These are phyloP conservation scores for Stygiomarasmius scandens DNA, from an alignment of 1,284 basidiomycete species.

Conservation along the genomic window DNA sequence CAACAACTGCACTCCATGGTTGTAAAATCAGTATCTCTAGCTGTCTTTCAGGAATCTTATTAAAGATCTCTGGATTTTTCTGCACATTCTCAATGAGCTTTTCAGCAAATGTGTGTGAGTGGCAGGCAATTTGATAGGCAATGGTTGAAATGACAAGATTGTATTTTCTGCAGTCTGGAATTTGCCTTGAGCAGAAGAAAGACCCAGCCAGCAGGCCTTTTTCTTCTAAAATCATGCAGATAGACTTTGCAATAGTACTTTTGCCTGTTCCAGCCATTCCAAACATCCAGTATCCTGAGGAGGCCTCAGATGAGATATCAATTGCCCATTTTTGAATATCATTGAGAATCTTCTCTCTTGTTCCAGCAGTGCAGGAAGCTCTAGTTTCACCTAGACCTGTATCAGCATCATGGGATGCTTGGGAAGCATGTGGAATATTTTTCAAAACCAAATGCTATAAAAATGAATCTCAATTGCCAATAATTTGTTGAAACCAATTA, in stretches of 20 bases:
- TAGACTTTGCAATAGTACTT: conserved; percentile 1
- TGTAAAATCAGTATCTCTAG: neutral
- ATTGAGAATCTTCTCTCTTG: neutral
- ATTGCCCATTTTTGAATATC: neutral
- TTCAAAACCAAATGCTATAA: neutral
- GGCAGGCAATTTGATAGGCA: conserved; percentile 3
- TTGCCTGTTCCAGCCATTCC: conserved; percentile 3
- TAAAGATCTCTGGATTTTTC: neutral
- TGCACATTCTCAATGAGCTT: neutral
- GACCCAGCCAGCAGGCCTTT: neutral
- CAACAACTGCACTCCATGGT: no score
- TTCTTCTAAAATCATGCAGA: neutral
- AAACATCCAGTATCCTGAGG: neutral
- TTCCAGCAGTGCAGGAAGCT: neutral
- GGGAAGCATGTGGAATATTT: neutral
- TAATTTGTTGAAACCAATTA: no score
- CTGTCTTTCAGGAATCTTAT: neutral
- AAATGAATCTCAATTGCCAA: no score
- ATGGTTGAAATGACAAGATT: conserved; percentile 4
- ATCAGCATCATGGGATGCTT: conserved; percentile 1
- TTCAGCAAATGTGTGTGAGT: neutral
- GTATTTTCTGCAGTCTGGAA: neutral
- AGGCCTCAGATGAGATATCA: neutral
- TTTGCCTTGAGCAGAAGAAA: conserved; percentile 4
- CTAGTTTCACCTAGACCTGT: no score